Base-by-base conservation (phyloP, 2,329 filamentous ascomycete species). In the Ophiostoma piceae region DNA sequence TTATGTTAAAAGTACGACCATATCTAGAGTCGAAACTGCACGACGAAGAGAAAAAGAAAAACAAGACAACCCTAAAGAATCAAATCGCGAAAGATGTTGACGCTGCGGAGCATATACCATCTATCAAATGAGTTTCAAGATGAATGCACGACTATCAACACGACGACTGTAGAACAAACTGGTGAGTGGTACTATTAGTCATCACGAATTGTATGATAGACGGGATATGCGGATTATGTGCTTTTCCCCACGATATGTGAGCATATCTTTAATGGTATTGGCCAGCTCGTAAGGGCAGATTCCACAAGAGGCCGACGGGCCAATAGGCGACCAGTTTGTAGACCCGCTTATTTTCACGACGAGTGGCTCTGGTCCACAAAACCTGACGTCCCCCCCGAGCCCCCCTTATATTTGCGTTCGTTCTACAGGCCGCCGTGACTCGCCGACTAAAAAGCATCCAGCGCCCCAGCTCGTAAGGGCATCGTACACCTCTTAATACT, bases 391-490 rank as follows among this genome's bases (percentile, higher is more conserved):
- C n/a, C 51, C 26, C 26, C 26, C 26, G 26, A 29, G 26, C 26
- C 26, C 26, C 22, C 51, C 3, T 26, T 4, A 26, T 35, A 35
- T 35, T 22, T 11, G 16, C 43, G 51, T n/a, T 26, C 22, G n/a
- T 26, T 26, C 51, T 26, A 7, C 11, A 57, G n/a, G 51, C 3
- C n/a, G n/a, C 51, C n/a, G 51, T 57, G n/a, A 57, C 51, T 57
- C 51, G 51, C 51, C 51, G 51, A 57, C 51, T 57, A 57, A 57
- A 54, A 57, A n/a, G 51, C 51, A 22, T 22, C 47, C 51, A 26
- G n/a, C 51, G 11, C 22, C 19, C 51, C 51, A 57, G 60, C 47
- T 70, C 70, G 70, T 71, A 71, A 60, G 68, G 70, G n/a, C 67
- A 67, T 41, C 41, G 51, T 54, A 41, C 41, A 26, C 29, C 6